Evolutionary conservation across 2,329 filamentous ascomycete genomes (phyloP).

Genomic region (Trichoderma hamatum): DNA sequence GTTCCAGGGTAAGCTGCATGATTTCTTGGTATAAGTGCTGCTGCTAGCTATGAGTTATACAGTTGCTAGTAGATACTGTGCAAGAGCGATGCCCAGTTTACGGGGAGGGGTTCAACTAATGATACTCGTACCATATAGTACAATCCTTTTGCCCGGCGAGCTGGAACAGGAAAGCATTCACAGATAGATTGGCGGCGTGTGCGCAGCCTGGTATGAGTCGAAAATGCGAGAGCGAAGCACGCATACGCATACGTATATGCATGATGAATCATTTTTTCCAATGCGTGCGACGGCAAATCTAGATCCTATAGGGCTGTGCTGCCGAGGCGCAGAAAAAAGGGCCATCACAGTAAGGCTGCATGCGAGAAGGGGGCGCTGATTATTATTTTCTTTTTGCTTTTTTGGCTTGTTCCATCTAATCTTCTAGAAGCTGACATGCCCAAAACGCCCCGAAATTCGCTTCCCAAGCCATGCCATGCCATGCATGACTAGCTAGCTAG

Average conservation of each 20-base stretch:
- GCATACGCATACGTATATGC: neutral
- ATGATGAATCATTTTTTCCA: neutral
- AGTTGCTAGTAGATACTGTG: neutral
- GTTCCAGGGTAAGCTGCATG: neutral
- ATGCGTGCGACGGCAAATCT: neutral
- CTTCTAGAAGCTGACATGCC: slow-evolving; percentile 24
- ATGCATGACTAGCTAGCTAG: slow-evolving; percentile 15
- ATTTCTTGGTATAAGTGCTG: neutral
- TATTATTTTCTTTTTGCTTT: too few species aligned
- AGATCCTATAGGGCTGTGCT: slow-evolving; percentile 19
- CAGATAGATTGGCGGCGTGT: neutral
- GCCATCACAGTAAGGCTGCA: slow-evolving; percentile 2
- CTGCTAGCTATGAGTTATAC: too few species aligned
- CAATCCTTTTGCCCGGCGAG: neutral
- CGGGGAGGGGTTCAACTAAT: neutral
- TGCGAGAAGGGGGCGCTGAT: neutral
- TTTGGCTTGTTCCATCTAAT: slow-evolving; percentile 15
- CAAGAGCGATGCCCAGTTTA: neutral
- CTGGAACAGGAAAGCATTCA: neutral
- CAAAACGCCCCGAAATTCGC: neutral
- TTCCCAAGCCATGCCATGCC: neutral
- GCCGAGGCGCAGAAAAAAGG: neutral
- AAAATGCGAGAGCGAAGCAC: neutral
- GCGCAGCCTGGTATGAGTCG: neutral
- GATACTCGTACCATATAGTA: neutral